A percentile compares a stretch with the other conserved stretches of the same genome.
Conservation (phyloP, 75 land plant species). For the Picea glauca region DNA sequence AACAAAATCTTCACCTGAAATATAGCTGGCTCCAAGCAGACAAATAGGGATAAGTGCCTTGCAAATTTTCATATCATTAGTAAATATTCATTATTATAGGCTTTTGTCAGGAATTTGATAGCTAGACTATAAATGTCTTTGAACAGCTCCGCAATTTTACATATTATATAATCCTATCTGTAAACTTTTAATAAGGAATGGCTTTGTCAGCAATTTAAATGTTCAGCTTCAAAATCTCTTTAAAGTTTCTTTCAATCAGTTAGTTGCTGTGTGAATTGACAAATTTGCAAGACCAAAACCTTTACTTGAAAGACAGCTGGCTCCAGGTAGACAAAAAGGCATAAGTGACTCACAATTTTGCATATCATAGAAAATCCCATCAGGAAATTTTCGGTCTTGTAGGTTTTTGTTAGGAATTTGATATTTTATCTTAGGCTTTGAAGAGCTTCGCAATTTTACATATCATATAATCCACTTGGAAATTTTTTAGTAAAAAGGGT, state of each 20-base stretch:
- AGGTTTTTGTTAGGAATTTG: neutral
- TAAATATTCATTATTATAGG: neutral
- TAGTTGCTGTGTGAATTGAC: neutral
- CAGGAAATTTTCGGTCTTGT: neutral
- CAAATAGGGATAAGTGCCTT: slow-evolving; percentile 46
- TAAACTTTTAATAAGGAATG: neutral
- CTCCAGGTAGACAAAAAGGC: slow-evolving; percentile 80
- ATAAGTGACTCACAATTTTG: slow-evolving; percentile 1
- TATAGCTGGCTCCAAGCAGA: slow-evolving; percentile 92
- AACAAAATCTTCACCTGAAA: slow-evolving; percentile 31
- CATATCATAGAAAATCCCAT: neutral
- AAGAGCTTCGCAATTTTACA: too few relatives aligned
- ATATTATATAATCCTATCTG: neutral
- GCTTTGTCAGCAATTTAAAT: neutral
- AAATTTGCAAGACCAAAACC: neutral
- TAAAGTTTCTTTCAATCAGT: neutral
- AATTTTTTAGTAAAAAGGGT: too few relatives aligned
- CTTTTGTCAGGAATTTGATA: neutral
- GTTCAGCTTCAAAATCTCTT: neutral
- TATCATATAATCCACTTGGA: too few relatives aligned
- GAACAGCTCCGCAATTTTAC: neutral
- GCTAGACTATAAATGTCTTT: neutral
- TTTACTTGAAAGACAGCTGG: slow-evolving; percentile 78
- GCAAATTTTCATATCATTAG: neutral
- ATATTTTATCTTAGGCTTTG: neutral